Evolutionary conservation across 2,329 filamentous ascomycete species (phyloP).

Genomic region (Pseudohalonectria lignicola): DNA sequence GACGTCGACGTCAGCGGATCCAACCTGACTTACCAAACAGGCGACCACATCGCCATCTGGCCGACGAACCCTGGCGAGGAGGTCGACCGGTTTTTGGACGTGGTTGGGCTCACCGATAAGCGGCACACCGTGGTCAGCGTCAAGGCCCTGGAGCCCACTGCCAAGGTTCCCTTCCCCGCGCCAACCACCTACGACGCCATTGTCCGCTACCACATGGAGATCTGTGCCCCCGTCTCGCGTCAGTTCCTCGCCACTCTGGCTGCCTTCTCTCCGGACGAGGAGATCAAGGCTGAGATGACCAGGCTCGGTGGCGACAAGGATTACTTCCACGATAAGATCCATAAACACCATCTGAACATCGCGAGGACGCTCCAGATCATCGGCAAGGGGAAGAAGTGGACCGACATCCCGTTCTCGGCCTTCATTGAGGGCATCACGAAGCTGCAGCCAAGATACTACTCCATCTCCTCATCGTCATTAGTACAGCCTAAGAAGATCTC

Average conservation of each 20-base stretch:
- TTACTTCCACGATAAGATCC: constrained; percentile 82
- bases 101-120: constrained; percentile 67
- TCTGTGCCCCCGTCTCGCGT: constrained; percentile 88
- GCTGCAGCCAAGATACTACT: constrained; percentile 97
- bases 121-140: constrained; percentile 74
- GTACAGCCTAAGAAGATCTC: constrained; percentile 93
- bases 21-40: constrained; percentile 87
- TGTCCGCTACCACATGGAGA: constrained; percentile 91
- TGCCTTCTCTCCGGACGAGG: constrained; percentile 79
- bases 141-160: constrained; percentile 86
- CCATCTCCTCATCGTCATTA: constrained; percentile 91
- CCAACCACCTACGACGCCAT: constrained; percentile 95
- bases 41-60: constrained; percentile 96
- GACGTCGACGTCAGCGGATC: constrained; percentile 86
- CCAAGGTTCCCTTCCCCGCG: constrained; percentile 94
- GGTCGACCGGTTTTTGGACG: constrained; percentile 77
- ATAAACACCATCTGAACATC: constrained; percentile 77
- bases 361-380: constrained; percentile 70
- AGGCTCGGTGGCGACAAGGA: constrained; percentile 89
- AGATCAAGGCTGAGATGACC: constrained; percentile 75
- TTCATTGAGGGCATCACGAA: constrained; percentile 91
- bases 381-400: constrained; percentile 65
- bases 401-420: constrained; percentile 81
- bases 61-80: constrained; percentile 89
- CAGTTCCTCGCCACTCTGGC: constrained; percentile 84